phyloP scores from a whole-genome alignment of 768 basidiomycete genomes.

The Dendrothele bispora region DNA sequence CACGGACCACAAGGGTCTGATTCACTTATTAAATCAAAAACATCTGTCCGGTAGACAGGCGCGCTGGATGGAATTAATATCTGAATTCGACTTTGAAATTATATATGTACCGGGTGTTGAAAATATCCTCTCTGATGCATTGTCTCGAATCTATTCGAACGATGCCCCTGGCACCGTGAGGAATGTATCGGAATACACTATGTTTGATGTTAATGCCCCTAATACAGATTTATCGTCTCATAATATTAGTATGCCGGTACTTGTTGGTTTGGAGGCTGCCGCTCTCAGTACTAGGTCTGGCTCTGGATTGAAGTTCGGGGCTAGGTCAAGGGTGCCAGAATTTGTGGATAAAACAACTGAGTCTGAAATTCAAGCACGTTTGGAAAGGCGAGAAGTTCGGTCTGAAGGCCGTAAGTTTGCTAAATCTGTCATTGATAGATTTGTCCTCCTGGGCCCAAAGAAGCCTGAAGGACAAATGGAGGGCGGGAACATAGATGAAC shows the following conservation, averaged over 20 bases:
- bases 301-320: no score
- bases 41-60: slow-evolving; percentile 22
- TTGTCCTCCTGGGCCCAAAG: no score
- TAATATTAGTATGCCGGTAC: not conserved
- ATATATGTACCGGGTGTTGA: slow-evolving; percentile 22
- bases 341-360: no score
- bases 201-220: slow-evolving; percentile 9
- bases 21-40: slow-evolving; percentile 18
- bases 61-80: slow-evolving; percentile 22
- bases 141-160: slow-evolving; percentile 12
- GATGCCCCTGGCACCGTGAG: slow-evolving; percentile 10
- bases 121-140: slow-evolving; percentile 21
- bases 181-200: slow-evolving; percentile 3
- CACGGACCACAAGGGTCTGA: slow-evolving; percentile 22
- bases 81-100: slow-evolving; percentile 25
- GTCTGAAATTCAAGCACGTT: no score
- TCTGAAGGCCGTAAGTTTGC: no score
- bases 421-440: no score
- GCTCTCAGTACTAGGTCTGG: no score
- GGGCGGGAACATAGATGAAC: no score
- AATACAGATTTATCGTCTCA: slow-evolving; percentile 1
- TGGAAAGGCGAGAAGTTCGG: no score
- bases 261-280: slow-evolving; percentile 1
- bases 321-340: no score
- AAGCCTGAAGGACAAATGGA: no score